These are phyloP conservation scores for Brasilioporus rufonigricans DNA, from an alignment of 768 basidiomycete species.

Conservation along the genomic window DNA sequence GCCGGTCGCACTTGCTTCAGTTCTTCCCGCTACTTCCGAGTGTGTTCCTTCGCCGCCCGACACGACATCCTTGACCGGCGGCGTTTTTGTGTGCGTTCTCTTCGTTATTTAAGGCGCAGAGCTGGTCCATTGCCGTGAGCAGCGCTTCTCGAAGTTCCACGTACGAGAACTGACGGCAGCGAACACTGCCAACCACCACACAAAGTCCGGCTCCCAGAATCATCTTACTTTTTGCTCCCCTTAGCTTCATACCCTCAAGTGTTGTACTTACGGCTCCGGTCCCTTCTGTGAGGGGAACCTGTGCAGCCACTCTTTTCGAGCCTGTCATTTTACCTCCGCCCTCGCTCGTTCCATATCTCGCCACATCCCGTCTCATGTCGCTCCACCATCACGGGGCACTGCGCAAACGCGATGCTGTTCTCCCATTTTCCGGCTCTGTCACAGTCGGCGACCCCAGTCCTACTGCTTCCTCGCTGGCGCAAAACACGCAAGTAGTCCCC, in stretches of 20 bases:
- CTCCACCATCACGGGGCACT: neutral
- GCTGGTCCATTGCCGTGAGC: conserved; percentile 14
- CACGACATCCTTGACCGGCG: conserved; percentile 8
- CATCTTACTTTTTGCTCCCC: neutral
- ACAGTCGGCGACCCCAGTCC: conserved; percentile 24
- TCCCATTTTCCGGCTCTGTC: conserved; percentile 24
- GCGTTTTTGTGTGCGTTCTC: conserved; percentile 2
- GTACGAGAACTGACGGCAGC: conserved; percentile 18
- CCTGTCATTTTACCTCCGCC: neutral
- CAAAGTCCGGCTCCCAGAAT: conserved; percentile 11
- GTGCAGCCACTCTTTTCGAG: neutral
- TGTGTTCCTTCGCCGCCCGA: neutral
- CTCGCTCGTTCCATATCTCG: conserved; percentile 2
- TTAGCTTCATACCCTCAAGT: neutral
- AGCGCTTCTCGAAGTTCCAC: neutral
- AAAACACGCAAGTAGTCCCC: conserved; percentile 13
- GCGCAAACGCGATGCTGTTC: conserved; percentile 14
- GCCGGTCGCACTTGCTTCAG: neutral
- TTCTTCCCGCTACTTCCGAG: neutral
- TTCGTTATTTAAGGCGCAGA: neutral
- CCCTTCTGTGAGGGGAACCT: conserved; percentile 25
- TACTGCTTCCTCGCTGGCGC: conserved; percentile 22
- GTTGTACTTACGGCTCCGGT: conserved; percentile 4
- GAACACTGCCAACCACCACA: conserved; percentile 4
- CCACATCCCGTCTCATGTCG: conserved; percentile 14